phyloP scores from a whole-genome alignment of 164 flowering plant genomes.

The Amborella trichopoda region DNA sequence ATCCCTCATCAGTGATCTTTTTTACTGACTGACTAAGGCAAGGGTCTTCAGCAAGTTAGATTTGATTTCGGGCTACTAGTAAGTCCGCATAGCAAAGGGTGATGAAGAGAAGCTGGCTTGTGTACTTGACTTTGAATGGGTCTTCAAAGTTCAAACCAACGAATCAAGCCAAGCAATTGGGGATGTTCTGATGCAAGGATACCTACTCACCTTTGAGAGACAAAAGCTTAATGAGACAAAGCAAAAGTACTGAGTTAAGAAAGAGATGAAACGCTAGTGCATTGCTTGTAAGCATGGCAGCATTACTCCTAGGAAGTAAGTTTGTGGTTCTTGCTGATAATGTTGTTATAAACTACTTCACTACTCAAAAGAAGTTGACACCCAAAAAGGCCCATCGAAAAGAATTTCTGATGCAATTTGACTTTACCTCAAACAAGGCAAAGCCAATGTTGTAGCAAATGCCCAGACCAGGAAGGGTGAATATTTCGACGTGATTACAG shows the following conservation, averaged over 20 bases:
- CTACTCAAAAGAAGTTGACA: no score
- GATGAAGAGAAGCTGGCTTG: not conserved
- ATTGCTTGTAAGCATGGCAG: conserved; percentile 1
- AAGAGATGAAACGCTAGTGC: not conserved
- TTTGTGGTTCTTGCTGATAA: not conserved
- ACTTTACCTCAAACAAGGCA: not conserved
- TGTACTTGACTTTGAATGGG: not conserved
- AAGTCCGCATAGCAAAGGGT: conserved; percentile 5
- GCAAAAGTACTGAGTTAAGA: not conserved
- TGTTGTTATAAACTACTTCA: not conserved
- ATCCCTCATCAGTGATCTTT: not conserved
- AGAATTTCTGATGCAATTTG: not conserved
- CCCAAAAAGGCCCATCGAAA: no score
- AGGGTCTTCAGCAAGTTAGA: not conserved
- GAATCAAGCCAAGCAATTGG: not conserved
- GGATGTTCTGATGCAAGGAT: not conserved
- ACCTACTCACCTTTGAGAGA: conserved; percentile 5
- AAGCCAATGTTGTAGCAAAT: not conserved
- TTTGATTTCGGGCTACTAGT: conserved; percentile 5
- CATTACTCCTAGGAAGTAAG: not conserved
- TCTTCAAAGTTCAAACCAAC: not conserved
- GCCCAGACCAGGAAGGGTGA: not conserved
- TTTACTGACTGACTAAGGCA: not conserved
- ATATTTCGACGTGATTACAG: not conserved
- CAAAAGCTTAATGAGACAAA: not conserved